phyloP scores from a whole-genome alignment of 768 basidiomycete genomes.

The Lanmaoa rubissima region DNA sequence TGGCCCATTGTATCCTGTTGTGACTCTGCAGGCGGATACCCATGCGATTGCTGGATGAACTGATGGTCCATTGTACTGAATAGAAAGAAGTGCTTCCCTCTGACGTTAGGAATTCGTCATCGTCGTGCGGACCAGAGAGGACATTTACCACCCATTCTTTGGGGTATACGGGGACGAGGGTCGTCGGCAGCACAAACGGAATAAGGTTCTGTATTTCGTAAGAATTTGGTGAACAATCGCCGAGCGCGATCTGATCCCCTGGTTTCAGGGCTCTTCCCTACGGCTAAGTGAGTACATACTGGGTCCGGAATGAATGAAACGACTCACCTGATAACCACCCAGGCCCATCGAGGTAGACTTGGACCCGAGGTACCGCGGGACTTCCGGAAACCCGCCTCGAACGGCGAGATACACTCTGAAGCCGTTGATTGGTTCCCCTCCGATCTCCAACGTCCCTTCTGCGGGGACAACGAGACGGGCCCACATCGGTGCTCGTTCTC shows the following conservation, averaged over 20 bases:
- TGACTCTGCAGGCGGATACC: constrained; percentile 55
- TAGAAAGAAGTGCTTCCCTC: constrained; percentile 53
- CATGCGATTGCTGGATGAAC: constrained; percentile 58
- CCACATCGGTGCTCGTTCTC: constrained; percentile 45
- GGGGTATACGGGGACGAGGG: constrained; percentile 44
- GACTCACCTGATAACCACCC: constrained; percentile 55
- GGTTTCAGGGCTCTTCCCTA: constrained; percentile 51
- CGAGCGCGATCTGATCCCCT: constrained; percentile 51
- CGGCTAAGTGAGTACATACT: constrained; percentile 10
- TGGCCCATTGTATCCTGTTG: constrained; percentile 51
- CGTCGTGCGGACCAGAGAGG: constrained; percentile 62
- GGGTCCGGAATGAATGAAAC: background rate
- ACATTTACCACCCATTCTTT: constrained; percentile 51
- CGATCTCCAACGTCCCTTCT: constrained; percentile 43
- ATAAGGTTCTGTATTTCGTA: constrained; percentile 11
- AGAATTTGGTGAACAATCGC: constrained; percentile 24
- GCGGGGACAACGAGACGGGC: constrained; percentile 44
- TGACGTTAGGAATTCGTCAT: constrained; percentile 50
- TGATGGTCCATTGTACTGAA: constrained; percentile 49
- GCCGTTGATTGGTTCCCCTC: constrained; percentile 34
- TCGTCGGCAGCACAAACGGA: constrained; percentile 22
- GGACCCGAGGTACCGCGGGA: constrained; percentile 56
- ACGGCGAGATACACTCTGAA: constrained; percentile 56
- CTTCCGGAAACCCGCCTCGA: constrained; percentile 57
- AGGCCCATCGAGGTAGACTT: constrained; percentile 65